Evolutionary conservation across 2,329 filamentous ascomycete species (phyloP), one percentile per base, ranked within the genome.

Genomic region (Xylariaceae sp.): DNA sequence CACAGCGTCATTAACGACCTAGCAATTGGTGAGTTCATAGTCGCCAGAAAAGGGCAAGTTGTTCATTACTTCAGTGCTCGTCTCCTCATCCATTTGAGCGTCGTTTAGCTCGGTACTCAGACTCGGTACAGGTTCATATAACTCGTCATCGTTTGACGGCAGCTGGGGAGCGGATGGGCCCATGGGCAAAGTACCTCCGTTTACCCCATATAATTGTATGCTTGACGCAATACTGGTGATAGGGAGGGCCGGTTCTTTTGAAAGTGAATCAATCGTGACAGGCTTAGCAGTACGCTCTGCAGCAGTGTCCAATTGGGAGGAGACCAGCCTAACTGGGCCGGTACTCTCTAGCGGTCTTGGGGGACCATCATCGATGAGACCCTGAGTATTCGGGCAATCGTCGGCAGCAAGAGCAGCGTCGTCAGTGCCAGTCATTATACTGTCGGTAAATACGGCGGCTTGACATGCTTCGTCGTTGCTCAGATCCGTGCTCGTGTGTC

Each of bases 11-110:
- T 67, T 62, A 35, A 58, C 53, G 23, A 64, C 51, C 62, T 67
- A 60, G 13, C 55, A 53, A 11, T 55, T 55, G 48, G 59, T 65
- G 35, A 66, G 59, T 56, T 34, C 48, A 17, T 57, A 35, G 15
- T 58, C 56, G 23, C 23, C 37, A 11, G 57, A 54, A 30, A 42
- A 35, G 57, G 50, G 18, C 42, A 7, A 34, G 23, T 15, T 11
- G 18, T 57, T 47, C 11, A 55, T 60, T 68, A 69, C 68, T 63
- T 70, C 58, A 56, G 57, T 49, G 42, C 56, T 63, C 11, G 65
- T 57, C 15, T 51, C 53, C 34, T 55, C 62, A 2, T 60, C 44
- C n/a, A 54, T 48, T 44, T 60, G 59, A 52, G 35, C 11, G 50
- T 62, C 59, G 17, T 62, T 59, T 35, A 55, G 53, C 52, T 63